These are phyloP conservation scores for Zymoseptoria crescenta DNA, from an alignment of 2,329 filamentous ascomycete genomes.

Conservation along the genomic window DNA sequence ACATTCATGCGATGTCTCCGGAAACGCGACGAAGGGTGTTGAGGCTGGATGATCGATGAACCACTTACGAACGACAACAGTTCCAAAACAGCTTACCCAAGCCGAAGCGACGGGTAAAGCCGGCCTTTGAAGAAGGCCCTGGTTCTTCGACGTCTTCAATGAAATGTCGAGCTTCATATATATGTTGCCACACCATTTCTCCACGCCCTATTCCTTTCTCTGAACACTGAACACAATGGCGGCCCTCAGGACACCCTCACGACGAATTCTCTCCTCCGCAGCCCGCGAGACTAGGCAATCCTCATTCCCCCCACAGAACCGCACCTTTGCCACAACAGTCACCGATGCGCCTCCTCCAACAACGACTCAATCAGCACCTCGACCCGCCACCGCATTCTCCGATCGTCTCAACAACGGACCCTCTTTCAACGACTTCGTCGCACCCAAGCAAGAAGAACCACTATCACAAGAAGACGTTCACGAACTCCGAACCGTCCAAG, in stretches of 20 bases:
- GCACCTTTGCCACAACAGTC: constrained; percentile 39
- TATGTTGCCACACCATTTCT: background rate
- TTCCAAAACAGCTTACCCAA: background rate
- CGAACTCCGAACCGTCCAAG: constrained; percentile 53
- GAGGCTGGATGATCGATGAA: background rate
- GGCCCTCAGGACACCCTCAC: constrained; percentile 10
- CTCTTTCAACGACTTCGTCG: constrained; percentile 56
- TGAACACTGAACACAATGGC: constrained; percentile 8
- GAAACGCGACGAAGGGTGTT: background rate
- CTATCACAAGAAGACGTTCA: constrained; percentile 47
- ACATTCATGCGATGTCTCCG: constrained; percentile 18
- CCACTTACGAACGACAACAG: background rate
- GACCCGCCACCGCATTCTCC: constrained; percentile 48
- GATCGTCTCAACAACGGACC: constrained; percentile 59
- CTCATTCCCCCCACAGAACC: constrained; percentile 26
- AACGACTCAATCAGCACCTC: constrained; percentile 27
- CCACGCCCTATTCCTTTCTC: background rate
- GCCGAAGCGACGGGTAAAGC: background rate
- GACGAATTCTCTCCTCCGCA: constrained; percentile 11
- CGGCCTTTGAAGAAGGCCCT: background rate
- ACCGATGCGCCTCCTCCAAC: constrained; percentile 30
- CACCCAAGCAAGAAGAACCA: constrained; percentile 27
- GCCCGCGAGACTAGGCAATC: constrained; percentile 6
- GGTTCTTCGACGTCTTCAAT: background rate
- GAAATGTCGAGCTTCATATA: background rate